Base-by-base conservation (phyloP, 441 rosid genomes). In the Brassica hybrid region DNA sequence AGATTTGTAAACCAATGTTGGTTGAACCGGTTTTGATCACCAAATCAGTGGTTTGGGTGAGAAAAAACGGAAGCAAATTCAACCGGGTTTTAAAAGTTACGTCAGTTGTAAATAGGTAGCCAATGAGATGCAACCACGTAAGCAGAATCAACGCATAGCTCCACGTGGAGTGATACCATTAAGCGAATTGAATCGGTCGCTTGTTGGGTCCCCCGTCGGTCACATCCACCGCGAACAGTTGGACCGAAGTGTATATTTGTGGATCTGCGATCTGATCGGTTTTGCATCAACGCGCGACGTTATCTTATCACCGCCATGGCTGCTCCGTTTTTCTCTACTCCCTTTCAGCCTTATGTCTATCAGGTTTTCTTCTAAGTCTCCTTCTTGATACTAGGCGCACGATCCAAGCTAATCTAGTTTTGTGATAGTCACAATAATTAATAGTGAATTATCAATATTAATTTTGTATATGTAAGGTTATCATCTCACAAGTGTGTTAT, bases 191-290 rank as follows among this genome's bases (percentile, higher is more conserved):
- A 57, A 57, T 9, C 27, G 27, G 61, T 57, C 23, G 61, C 12
- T 57, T 57, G n/a, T n/a, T n/a, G n/a, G n/a, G n/a, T n/a, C n/a
- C n/a, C n/a, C 61, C 61, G 61, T 57, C 5, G 2, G 61, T 57
- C 61, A 57, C 61, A 57, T 57, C 61, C 61, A 57, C 61, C 61
- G 61, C 5, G 60, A 57, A 54, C 23, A 54, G 21, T 54, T 54
- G 10, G 59, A 54, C 13, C 61, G 59, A 11, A 54, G 12, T 54
- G 21, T 54, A 3, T 54, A 48, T 45, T 17, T 41, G n/a, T 54
- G 59, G 59, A 54, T 54, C 59, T 54, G 59, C 23, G 59, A 54
- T 54, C 59, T 7, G 59, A 54, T 54, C 58, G 58, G 7, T 52
- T 36, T 16, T n/a, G 56, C 32, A 27, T 27, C 57, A 52, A 52